A percentile compares a stretch with the other conserved stretches of the same genome.
Conservation (phyloP, 441 rosid species). For the Corymbia citriodora region DNA sequence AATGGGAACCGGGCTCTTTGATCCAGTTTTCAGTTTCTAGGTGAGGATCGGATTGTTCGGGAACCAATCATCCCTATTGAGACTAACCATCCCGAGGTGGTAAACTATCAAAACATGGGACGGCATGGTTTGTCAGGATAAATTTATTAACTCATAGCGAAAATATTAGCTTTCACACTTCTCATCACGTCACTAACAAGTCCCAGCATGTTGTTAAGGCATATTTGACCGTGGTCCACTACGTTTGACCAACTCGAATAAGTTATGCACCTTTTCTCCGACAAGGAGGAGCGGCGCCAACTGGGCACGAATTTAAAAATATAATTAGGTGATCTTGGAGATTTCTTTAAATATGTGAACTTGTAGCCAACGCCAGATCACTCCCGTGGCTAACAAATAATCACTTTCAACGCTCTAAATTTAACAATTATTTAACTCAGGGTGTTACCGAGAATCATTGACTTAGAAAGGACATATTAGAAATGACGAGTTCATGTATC, state of each 20-base stretch:
- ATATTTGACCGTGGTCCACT: not conserved
- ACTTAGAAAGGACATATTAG: too few relatives aligned
- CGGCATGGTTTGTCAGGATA: fast-evolving
- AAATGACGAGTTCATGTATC: too few relatives aligned
- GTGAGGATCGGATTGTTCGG: fast-evolving
- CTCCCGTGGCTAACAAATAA: not conserved
- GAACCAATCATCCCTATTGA: fast-evolving
- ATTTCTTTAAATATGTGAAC: not conserved
- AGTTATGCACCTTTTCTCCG: not conserved
- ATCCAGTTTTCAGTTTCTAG: fast-evolving
- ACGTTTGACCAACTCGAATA: not conserved
- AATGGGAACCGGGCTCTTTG: fast-evolving
- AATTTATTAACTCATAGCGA: not conserved
- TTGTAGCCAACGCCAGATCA: fast-evolving
- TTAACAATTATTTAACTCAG: not conserved
- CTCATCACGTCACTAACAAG: not conserved
- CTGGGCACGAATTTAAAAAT: not conserved
- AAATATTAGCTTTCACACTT: not conserved
- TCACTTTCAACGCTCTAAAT: not conserved
- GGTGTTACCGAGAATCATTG: too few relatives aligned
- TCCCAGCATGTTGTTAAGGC: not conserved
- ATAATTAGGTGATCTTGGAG: not conserved
- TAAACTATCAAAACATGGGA: not conserved
- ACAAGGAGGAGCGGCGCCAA: not conserved
- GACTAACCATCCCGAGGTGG: fast-evolving